Conservation (phyloP, 768 basidiomycete genomes). For the Boletus reticulatus region DNA sequence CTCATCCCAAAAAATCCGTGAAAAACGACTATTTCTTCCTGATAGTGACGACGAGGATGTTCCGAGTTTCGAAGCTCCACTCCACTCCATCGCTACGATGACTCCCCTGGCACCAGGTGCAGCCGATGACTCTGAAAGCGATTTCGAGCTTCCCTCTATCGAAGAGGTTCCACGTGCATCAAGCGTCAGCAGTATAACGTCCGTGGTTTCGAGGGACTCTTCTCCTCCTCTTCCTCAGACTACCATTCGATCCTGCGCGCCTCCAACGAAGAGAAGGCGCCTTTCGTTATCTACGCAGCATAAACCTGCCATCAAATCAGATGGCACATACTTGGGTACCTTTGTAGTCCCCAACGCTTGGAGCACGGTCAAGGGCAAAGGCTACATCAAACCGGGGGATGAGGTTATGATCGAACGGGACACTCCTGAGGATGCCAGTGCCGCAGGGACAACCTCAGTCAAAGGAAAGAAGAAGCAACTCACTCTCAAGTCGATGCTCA, state of each 20-base stretch:
- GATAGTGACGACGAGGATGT: constrained; percentile 46
- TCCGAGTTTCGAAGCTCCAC: constrained; percentile 9
- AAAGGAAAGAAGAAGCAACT: constrained; percentile 59
- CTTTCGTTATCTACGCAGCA: constrained; percentile 31
- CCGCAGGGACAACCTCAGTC: constrained; percentile 21
- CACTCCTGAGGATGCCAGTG: constrained; percentile 31
- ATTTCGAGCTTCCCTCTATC: constrained; percentile 34
- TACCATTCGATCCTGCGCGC: constrained; percentile 16
- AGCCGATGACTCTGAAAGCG: constrained; percentile 27
- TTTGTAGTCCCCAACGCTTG: constrained; percentile 71
- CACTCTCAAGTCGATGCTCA: constrained; percentile 64
- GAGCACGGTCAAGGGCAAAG: constrained; percentile 74
- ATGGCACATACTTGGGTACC: constrained; percentile 59
- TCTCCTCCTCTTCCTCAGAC: constrained; percentile 29
- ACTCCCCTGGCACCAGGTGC: constrained; percentile 37
- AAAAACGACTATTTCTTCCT: constrained; percentile 39
- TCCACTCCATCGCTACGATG: neutral
- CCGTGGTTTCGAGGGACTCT: constrained; percentile 25
- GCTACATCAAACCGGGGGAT: constrained; percentile 68
- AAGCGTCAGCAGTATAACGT: constrained; percentile 40
- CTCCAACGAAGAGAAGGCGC: constrained; percentile 55
- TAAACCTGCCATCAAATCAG: constrained; percentile 12
- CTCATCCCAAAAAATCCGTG: constrained; percentile 14
- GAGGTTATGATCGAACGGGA: constrained; percentile 58
- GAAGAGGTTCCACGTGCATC: constrained; percentile 38